phyloP scores from a whole-genome alignment of 2,329 filamentous ascomycete species.

The Clathrospora elynae region DNA sequence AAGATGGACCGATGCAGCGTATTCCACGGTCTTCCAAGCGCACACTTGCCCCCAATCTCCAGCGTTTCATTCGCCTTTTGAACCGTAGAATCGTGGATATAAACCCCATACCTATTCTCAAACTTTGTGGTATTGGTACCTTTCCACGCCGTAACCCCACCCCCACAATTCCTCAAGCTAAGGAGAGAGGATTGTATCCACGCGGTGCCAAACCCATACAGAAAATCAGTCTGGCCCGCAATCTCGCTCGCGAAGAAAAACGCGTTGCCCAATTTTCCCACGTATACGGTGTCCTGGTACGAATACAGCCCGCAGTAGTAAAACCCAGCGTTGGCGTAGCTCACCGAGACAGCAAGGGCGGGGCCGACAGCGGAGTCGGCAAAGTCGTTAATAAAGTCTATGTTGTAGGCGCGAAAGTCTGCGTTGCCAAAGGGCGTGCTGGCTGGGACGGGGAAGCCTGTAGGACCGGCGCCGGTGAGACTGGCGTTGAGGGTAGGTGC shows the following conservation, averaged over 20 bases:
- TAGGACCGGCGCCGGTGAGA: slow-evolving; percentile 65
- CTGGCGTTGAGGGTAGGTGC: slow-evolving; percentile 67
- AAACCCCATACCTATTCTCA: slow-evolving; percentile 69
- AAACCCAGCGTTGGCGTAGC: slow-evolving; percentile 68
- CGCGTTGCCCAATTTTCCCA: slow-evolving; percentile 69
- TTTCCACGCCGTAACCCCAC: slow-evolving; percentile 73
- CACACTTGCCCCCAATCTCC: slow-evolving; percentile 52
- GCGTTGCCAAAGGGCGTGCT: slow-evolving; percentile 67
- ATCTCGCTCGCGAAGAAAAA: slow-evolving; percentile 67
- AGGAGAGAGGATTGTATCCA: slow-evolving; percentile 63
- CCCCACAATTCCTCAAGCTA: slow-evolving; percentile 64
- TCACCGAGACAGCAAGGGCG: slow-evolving; percentile 64
- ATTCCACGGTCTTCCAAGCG: slow-evolving; percentile 68
- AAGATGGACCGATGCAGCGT: slow-evolving; percentile 63
- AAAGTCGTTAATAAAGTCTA: slow-evolving; percentile 68
- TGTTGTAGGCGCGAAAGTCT: slow-evolving; percentile 69
- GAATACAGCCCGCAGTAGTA: slow-evolving; percentile 70
- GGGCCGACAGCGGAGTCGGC: slow-evolving; percentile 60
- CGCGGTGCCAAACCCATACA: slow-evolving; percentile 70
- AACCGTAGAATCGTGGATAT: slow-evolving; percentile 63
- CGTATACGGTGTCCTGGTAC: slow-evolving; percentile 72
- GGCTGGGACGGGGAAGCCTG: slow-evolving; percentile 64
- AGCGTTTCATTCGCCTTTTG: slow-evolving; percentile 60
- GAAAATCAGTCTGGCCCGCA: slow-evolving; percentile 70
- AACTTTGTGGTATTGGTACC: slow-evolving; percentile 70